Evolutionary conservation across 2,329 filamentous ascomycete genomes (phyloP).

Genomic region (Hirsutella rhossiliensis): DNA sequence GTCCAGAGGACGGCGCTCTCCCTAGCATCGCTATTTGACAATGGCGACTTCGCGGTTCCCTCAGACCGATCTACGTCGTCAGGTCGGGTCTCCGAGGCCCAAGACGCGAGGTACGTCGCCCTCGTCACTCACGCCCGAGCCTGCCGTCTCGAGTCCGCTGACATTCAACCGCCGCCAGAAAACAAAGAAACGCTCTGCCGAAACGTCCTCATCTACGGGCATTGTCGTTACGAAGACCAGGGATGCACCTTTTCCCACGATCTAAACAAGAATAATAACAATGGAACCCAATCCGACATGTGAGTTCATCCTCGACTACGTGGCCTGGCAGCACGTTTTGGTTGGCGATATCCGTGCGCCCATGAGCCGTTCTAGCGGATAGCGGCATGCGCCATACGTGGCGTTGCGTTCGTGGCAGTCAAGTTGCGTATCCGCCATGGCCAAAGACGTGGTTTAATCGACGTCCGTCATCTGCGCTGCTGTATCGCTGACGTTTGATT

Average conservation of each 20-base stretch:
- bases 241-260: conserved; percentile 89
- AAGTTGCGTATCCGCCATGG: too few relatives aligned
- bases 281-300: conserved; percentile 32
- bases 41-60: conserved; percentile 36
- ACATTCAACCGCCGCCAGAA: conserved; percentile 30
- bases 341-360: too few relatives aligned
- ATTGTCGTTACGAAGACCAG: conserved; percentile 84
- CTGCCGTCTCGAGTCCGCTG: conserved; percentile 3
- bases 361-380: too few relatives aligned
- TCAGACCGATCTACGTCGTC: conserved; percentile 34
- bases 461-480: too few relatives aligned
- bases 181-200: conserved; percentile 86
- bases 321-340: neutral
- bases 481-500: too few relatives aligned
- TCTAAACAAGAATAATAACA: conserved; percentile 42
- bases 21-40: conserved; percentile 16
- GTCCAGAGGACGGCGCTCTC: conserved; percentile 20
- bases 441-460: too few relatives aligned
- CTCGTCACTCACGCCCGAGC: conserved; percentile 1
- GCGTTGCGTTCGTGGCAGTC: too few relatives aligned
- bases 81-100: conserved; percentile 43
- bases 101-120: conserved; percentile 44
- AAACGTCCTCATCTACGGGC: conserved; percentile 86
- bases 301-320: conserved; percentile 20
- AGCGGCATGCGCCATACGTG: too few relatives aligned